These are phyloP conservation scores for Yamadazyma mexicana DNA, from an alignment of 1,139 yeast species.

Conservation along the genomic window DNA sequence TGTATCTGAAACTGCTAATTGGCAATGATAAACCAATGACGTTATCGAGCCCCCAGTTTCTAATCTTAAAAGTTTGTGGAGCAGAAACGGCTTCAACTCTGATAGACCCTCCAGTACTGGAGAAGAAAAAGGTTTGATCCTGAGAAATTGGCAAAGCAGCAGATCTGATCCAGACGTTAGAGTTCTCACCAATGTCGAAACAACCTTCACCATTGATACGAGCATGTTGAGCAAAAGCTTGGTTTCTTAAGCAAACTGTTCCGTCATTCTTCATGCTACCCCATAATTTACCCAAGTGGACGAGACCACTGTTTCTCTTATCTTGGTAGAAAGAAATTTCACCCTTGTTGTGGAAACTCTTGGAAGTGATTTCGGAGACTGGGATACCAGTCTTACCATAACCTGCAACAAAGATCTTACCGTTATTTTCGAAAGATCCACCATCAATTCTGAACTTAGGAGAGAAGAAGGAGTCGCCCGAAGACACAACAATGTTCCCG, in stretches of 20 bases:
- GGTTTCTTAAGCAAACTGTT: slow-evolving; percentile 28
- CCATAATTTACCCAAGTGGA: slow-evolving; percentile 21
- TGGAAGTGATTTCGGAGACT: slow-evolving; percentile 20
- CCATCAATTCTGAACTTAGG: slow-evolving; percentile 16
- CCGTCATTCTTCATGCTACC: slow-evolving; percentile 23
- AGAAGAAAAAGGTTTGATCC: slow-evolving; percentile 24
- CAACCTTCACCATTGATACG: slow-evolving; percentile 30
- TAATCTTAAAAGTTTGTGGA: slow-evolving; percentile 25
- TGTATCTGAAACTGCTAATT: slow-evolving; percentile 12
- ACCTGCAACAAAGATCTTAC: slow-evolving; percentile 15
- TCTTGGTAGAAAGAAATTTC: slow-evolving; percentile 24
- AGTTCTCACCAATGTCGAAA: slow-evolving; percentile 23
- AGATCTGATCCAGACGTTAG: slow-evolving; percentile 21
- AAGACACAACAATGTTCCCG: slow-evolving; percentile 13
- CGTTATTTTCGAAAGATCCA: slow-evolving; percentile 13
- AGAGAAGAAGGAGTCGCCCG: slow-evolving; percentile 12
- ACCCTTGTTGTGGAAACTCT: slow-evolving; percentile 28
- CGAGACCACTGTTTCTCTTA: slow-evolving; percentile 21
- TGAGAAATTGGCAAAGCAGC: slow-evolving; percentile 13
- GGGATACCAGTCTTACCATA: slow-evolving; percentile 14
- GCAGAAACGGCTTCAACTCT: slow-evolving; percentile 20
- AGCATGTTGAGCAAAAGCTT: slow-evolving; percentile 25
- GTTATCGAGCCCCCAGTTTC: slow-evolving; percentile 34
- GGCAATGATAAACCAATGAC: slow-evolving; percentile 23
- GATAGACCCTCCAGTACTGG: slow-evolving; percentile 18